A percentile compares a stretch with the other conserved stretches of the same genome.
Conservation (phyloP, 495 filamentous ascomycete species). For the Recurvomyces mirabilis region DNA sequence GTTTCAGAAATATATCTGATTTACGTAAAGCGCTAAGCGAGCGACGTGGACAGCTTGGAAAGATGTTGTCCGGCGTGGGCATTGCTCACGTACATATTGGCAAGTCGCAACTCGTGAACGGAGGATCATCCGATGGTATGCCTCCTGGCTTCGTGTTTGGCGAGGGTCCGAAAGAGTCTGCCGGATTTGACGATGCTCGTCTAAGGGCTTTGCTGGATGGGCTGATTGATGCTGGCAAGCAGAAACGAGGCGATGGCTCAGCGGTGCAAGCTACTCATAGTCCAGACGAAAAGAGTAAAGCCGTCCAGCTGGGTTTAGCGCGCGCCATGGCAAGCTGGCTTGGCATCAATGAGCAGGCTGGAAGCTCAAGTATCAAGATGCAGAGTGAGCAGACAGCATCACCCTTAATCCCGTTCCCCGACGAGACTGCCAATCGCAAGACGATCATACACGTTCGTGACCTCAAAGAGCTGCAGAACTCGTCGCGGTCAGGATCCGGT, state of each 20-base stretch:
- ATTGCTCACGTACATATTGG: constrained; percentile 4
- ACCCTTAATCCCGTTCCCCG: no score
- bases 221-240: constrained; percentile 11
- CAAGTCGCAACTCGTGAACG: background rate
- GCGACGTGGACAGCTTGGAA: background rate
- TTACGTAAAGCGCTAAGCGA: constrained; percentile 6
- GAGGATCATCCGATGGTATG: background rate
- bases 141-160: background rate
- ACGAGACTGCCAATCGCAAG: background rate
- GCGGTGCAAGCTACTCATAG: background rate
- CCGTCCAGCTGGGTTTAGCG: background rate
- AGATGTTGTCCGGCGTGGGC: constrained; percentile 9
- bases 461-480: constrained; percentile 62
- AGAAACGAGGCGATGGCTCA: constrained; percentile 1
- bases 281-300: background rate
- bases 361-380: no score
- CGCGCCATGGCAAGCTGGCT: background rate
- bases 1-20: constrained; percentile 6
- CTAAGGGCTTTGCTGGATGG: constrained; percentile 12
- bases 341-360: background rate
- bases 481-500: constrained; percentile 51
- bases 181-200: constrained; percentile 5
- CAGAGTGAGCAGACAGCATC: background rate
- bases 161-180: background rate
- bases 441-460: constrained; percentile 70